Evolutionary conservation across 2,329 filamentous ascomycete genomes (phyloP).

Genomic region (Epichloe uncinata): DNA sequence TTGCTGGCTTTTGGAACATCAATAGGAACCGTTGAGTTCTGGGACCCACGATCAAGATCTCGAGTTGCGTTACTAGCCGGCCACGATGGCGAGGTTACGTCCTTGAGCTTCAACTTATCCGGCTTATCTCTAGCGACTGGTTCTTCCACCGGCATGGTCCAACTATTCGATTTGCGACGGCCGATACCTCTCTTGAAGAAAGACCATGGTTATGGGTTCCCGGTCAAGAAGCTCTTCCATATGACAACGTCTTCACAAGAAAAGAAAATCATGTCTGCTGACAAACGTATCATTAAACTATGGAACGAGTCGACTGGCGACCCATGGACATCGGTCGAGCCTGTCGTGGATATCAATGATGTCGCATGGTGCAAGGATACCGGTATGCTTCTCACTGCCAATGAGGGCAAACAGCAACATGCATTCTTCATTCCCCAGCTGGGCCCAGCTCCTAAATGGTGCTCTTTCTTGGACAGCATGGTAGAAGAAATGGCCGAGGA

Average conservation of each 20-base stretch:
- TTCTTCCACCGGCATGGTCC: conserved; percentile 74
- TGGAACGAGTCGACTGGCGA: conserved; percentile 76
- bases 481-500: conserved; percentile 97
- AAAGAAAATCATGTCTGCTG: conserved; percentile 80
- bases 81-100: conserved; percentile 64
- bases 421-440: conserved; percentile 91
- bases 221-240: conserved; percentile 72
- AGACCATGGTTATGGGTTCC: conserved; percentile 89
- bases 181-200: conserved; percentile 78
- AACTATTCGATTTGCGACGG: conserved; percentile 84
- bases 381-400: conserved; percentile 92
- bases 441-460: conserved; percentile 89
- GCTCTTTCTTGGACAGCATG: conserved; percentile 89
- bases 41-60: conserved; percentile 77
- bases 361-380: conserved; percentile 87
- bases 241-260: conserved; percentile 60
- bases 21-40: conserved; percentile 91
- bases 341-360: conserved; percentile 85
- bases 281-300: conserved; percentile 94
- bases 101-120: conserved; percentile 71
- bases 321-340: conserved; percentile 93
- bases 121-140: conserved; percentile 79
- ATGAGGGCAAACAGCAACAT: conserved; percentile 91
- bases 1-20: conserved; percentile 88
- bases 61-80: conserved; percentile 64